phyloP scores from a whole-genome alignment of 1,284 basidiomycete genomes.

The Trametes versicolor region DNA sequence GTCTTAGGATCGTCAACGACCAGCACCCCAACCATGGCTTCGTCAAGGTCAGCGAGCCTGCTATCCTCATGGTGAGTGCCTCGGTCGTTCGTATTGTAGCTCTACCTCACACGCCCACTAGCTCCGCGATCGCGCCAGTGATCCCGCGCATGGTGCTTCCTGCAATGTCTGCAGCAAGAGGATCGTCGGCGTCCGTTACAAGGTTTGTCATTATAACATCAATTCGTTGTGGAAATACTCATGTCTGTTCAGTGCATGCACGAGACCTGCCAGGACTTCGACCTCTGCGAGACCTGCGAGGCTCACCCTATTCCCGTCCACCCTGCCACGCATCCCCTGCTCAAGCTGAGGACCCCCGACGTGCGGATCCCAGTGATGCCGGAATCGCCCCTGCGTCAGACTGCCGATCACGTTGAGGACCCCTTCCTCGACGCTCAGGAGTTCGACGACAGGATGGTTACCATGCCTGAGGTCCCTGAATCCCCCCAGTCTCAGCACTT shows the following conservation, averaged over 20 bases:
- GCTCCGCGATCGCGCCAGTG: conserved; percentile 31
- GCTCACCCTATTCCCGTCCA: conserved; percentile 82
- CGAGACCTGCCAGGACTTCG: conserved; percentile 82
- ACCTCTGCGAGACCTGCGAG: conserved; percentile 86
- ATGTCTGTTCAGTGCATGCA: conserved; percentile 75
- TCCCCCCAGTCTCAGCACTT: conserved; percentile 3
- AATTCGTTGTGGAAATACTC: conserved; percentile 11
- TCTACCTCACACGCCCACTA: not conserved
- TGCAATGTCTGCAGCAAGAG: conserved; percentile 58
- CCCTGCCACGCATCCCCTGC: conserved; percentile 76
- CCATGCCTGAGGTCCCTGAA: not conserved
- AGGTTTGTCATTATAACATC: conserved; percentile 51
- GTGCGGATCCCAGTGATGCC: conserved; percentile 56
- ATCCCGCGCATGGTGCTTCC: conserved; percentile 37
- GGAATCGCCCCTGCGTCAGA: not conserved
- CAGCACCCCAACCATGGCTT: conserved; percentile 86
- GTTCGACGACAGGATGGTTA: not conserved
- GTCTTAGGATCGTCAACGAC: conserved; percentile 64
- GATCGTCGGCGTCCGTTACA: conserved; percentile 76
- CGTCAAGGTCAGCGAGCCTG: conserved; percentile 66
- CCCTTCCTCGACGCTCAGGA: not conserved
- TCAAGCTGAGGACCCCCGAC: conserved; percentile 76
- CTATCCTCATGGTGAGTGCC: conserved; percentile 64
- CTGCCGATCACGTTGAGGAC: not conserved
- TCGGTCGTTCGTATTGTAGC: not conserved